A percentile compares a stretch with the other conserved stretches of the same genome.
phyloP scores from a whole-genome alignment of 495 filamentous ascomycete genomes.

The Daldinia caldariorum region DNA sequence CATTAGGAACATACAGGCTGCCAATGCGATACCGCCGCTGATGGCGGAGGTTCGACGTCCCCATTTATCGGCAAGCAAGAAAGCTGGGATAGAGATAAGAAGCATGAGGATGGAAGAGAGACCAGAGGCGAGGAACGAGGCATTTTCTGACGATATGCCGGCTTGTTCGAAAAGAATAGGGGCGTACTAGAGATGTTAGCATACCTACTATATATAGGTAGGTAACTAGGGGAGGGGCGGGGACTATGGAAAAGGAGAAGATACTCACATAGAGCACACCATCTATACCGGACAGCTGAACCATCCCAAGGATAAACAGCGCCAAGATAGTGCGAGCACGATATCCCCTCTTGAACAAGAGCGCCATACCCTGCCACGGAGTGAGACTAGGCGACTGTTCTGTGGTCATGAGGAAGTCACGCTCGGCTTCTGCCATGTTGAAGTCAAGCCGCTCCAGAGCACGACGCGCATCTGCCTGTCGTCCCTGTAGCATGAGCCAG shows the following conservation, averaged over 20 bases:
- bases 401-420: conserved; percentile 55
- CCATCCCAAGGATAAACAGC: conserved; percentile 61
- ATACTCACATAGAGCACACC: conserved; percentile 61
- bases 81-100: conserved; percentile 56
- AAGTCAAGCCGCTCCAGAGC: conserved; percentile 61
- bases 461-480: conserved; percentile 47
- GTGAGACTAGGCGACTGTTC: conserved; percentile 52
- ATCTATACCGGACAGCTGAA: conserved; percentile 63
- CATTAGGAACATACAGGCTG: conserved; percentile 53
- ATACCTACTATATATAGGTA: background rate
- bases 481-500: conserved; percentile 53
- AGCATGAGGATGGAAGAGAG: conserved; percentile 62
- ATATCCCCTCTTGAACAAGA: conserved; percentile 56
- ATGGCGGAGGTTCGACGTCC: conserved; percentile 68
- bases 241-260: background rate
- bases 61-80: conserved; percentile 70
- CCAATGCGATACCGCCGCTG: conserved; percentile 62
- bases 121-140: conserved; percentile 63
- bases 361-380: conserved; percentile 33
- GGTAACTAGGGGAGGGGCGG: too few relatives aligned
- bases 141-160: conserved; percentile 53
- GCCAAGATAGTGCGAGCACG: conserved; percentile 55
- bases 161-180: conserved; percentile 63
- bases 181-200: conserved; percentile 55
- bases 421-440: conserved; percentile 54